Percentiles rank a stretch among this genome's conserved stretches.
Evolutionary conservation across 2,329 filamentous ascomycete species (phyloP).

Genomic region (Diplodia sapinea): DNA sequence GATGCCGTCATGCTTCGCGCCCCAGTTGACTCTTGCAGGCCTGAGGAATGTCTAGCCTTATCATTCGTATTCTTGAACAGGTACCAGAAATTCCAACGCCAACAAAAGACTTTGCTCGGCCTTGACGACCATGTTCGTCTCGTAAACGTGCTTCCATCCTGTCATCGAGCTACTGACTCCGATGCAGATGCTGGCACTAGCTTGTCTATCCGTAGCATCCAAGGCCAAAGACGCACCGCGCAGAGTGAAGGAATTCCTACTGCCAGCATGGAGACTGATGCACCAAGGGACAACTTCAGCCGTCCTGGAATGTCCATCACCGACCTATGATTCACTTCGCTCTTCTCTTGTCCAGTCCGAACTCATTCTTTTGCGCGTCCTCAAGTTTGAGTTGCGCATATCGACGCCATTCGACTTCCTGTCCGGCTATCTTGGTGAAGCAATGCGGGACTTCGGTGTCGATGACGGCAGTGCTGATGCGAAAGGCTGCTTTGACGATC

Average conservation of each 20-base stretch:
- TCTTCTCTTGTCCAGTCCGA: conserved; percentile 44
- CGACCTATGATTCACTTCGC: conserved; percentile 43
- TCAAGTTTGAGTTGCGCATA: conserved; percentile 44
- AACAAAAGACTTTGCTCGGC: not conserved
- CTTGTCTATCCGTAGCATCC: conserved; percentile 17
- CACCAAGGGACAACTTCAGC: not conserved
- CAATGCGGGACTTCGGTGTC: conserved; percentile 34
- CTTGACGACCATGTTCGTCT: conserved; percentile 9
- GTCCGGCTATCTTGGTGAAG: conserved; percentile 39
- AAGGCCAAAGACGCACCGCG: conserved; percentile 11
- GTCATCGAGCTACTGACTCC: not conserved
- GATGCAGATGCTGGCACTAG: conserved; percentile 17
- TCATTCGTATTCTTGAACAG: conserved; percentile 44
- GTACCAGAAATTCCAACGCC: conserved; percentile 39
- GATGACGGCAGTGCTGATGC: conserved; percentile 32
- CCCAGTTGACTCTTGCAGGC: conserved; percentile 29
- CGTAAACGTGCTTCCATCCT: not conserved
- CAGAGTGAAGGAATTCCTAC: not conserved
- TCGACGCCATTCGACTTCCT: conserved; percentile 44
- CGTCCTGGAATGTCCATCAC: conserved; percentile 41
- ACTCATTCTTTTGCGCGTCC: conserved; percentile 42
- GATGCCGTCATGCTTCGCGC: not conserved
- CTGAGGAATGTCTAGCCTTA: conserved; percentile 43
- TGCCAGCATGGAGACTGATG: conserved; percentile 15
- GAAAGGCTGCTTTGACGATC: conserved; percentile 35